Conservation (phyloP, 2,329 filamentous ascomycete species). For the Lasiodiplodia sp. region DNA sequence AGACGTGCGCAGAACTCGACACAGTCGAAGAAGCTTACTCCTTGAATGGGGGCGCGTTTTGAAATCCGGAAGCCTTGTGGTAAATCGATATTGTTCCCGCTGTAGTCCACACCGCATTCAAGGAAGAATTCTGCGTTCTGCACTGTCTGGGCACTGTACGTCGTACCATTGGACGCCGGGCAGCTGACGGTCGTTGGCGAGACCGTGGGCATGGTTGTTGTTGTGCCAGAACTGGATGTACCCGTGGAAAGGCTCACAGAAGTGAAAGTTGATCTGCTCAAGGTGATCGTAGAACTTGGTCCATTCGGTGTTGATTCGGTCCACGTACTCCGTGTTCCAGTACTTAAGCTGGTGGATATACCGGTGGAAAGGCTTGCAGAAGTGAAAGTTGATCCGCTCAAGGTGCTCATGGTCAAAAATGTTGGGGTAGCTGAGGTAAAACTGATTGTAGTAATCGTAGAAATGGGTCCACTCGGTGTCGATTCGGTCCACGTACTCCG, state of each 20-base stretch:
- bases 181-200: neutral
- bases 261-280: too few species aligned
- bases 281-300: too few species aligned
- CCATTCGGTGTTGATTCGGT: neutral
- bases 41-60: conserved; percentile 3
- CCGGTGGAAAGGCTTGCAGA: neutral
- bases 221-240: neutral
- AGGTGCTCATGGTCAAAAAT: neutral
- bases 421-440: too few species aligned
- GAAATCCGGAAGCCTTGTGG: neutral
- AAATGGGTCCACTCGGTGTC: too few species aligned
- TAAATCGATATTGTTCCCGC: conserved; percentile 2
- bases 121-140: conserved; percentile 8
- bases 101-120: conserved; percentile 11
- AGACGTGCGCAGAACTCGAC: conserved; percentile 15
- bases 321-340: neutral
- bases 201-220: neutral
- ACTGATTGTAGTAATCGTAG: too few species aligned
- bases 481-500: too few species aligned
- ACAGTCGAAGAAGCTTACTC: neutral
- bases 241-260: neutral
- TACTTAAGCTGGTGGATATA: neutral
- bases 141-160: neutral
- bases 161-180: conserved; percentile 7
- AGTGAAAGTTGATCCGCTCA: neutral